phyloP scores from a whole-genome alignment of 2,329 filamentous ascomycete genomes.

The Cercospora zeae-maydis region DNA sequence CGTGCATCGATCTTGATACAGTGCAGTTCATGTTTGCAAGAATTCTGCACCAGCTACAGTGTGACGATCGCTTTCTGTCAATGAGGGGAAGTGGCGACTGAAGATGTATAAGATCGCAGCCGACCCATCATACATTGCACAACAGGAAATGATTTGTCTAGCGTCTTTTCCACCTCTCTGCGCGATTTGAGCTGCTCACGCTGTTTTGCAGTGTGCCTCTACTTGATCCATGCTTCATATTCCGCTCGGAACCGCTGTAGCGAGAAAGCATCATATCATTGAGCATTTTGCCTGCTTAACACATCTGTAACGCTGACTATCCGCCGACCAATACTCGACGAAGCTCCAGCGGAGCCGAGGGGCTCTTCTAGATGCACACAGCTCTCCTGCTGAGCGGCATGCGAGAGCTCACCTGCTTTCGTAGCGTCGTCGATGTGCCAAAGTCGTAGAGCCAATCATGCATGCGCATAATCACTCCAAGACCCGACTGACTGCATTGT shows the following conservation, averaged over 20 bases:
- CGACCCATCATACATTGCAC: too few species aligned
- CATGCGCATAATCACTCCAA: background rate
- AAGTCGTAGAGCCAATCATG: background rate
- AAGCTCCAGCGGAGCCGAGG: background rate
- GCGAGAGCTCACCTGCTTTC: background rate
- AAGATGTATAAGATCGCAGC: background rate
- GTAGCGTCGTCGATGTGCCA: background rate
- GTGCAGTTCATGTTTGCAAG: background rate
- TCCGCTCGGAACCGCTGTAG: background rate
- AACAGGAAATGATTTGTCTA: background rate
- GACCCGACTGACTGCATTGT: background rate
- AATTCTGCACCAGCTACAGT: background rate
- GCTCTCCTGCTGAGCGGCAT: background rate
- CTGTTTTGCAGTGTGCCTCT: background rate
- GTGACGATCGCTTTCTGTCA: background rate
- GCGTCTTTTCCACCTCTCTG: background rate
- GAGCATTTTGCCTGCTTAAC: background rate
- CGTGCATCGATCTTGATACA: background rate
- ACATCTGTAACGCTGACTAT: background rate
- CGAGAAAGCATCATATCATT: background rate
- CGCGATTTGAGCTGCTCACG: background rate
- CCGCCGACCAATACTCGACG: background rate
- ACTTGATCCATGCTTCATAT: background rate
- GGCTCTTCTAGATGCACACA: background rate
- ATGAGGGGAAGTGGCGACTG: background rate